Evolutionary conservation across 441 rosid genomes (phyloP), one percentile per base, ranked within the genome.

Genomic region (Capsella rubella): DNA sequence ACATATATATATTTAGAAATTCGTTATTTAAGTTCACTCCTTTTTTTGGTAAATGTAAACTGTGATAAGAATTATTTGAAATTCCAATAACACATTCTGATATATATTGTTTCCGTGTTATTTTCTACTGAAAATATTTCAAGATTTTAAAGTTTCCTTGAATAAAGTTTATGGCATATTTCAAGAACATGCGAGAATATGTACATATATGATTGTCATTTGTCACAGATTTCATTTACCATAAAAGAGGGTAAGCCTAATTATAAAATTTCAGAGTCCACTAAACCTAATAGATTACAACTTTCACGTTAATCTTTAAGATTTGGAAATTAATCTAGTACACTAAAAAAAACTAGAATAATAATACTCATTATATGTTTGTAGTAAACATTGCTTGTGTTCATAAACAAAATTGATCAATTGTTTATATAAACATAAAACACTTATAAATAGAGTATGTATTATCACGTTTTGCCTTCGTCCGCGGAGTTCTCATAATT

Each of bases 1-100:
- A 39, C 25, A 21, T 21, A 3, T 35, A 8, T 9, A 8, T 9
- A 37, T 9, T 3, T 37, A 12, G 13, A 12, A 40, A 39, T 39
- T 39, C 3, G 0, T 43, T 45, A 27, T 52, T 53, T 32, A 0
- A 3, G 11, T 67, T 0, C 4, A n/a, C 40, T 39, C 6, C 35
- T 18, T 3, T 32, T 67, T 55, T 65, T 27, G 71, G 61, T 52
- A 51, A 37, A 42, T 54, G 16, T 13, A 56, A 69, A 56, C 34
- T 43, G 46, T 31, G 21, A 45, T 2, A 29, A 29, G 43, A 9
- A 29, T 54, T 5, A 29, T 4, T 21, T 67, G 32, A 12, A 55
- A 16, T 53, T 37, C 21, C 11, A 5, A n/a, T 7, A 34, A 35
- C 21, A 21, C 6, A 35, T 21, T 64, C 18, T 64, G 57, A 32